Conservation (phyloP, 2,329 filamentous ascomycete genomes). For the Zalaria obscura region DNA sequence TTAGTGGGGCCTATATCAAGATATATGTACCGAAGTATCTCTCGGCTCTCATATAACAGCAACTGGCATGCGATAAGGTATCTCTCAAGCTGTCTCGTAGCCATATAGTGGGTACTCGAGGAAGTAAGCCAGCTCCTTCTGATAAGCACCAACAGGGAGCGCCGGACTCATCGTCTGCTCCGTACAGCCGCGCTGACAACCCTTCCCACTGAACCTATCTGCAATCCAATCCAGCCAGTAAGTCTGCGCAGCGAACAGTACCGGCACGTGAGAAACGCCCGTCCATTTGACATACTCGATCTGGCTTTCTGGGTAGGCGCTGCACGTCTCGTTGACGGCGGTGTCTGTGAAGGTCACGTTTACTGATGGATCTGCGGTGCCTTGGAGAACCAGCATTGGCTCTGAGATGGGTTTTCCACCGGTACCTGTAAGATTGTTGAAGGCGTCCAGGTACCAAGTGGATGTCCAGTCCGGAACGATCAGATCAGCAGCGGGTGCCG, state of each 20-base stretch:
- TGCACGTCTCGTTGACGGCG: conserved; percentile 13
- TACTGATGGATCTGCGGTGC: conserved; percentile 12
- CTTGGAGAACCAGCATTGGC: conserved; percentile 25
- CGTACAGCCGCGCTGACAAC: conserved; percentile 7
- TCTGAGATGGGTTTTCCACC: conserved; percentile 20
- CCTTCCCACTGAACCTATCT: conserved; percentile 12
- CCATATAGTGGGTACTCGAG: background rate
- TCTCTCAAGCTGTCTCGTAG: background rate
- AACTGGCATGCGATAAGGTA: too few species aligned
- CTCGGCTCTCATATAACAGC: too few species aligned
- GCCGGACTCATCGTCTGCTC: conserved; percentile 6
- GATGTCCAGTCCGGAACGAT: conserved; percentile 7
- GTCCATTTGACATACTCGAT: conserved; percentile 12
- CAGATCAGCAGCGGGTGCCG: conserved; percentile 4
- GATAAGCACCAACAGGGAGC: conserved; percentile 4
- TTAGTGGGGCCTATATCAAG: too few species aligned
- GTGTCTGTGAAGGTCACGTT: conserved; percentile 9
- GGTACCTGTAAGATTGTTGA: conserved; percentile 12
- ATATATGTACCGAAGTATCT: too few species aligned
- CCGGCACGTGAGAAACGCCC: conserved; percentile 16
- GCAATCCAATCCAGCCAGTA: conserved; percentile 18
- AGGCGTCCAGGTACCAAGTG: conserved; percentile 9
- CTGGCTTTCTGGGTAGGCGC: conserved; percentile 8
- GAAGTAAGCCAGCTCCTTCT: background rate
- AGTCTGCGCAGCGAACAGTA: conserved; percentile 15